A percentile compares a stretch with the other conserved stretches of the same genome.
Conservation (phyloP, 176 grass and related monocot genomes). For the Echinochloa phyllopogon region DNA sequence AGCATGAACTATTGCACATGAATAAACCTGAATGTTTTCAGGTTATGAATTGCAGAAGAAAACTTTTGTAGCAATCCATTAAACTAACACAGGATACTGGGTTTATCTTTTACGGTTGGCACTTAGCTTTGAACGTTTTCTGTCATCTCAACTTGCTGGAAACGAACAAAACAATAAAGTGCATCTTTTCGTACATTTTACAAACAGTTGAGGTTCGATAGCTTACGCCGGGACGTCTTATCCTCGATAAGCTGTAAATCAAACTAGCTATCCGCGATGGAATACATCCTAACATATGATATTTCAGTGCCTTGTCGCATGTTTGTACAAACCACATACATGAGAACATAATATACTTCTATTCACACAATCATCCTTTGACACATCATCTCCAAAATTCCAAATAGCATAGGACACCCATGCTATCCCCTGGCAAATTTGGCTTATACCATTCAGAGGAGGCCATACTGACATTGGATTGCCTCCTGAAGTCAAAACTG, state of each 20-base stretch:
- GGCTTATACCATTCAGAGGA: background rate
- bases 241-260: background rate
- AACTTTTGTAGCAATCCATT: background rate
- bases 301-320: background rate
- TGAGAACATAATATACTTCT: background rate
- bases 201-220: background rate
- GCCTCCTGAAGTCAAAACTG: background rate
- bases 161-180: background rate
- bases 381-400: slow-evolving; percentile 15
- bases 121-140: background rate
- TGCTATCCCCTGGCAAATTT: background rate
- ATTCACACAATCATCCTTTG: background rate
- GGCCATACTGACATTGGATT: background rate
- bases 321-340: background rate
- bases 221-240: background rate
- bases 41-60: background rate
- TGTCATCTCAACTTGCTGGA: background rate
- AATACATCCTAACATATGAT: background rate
- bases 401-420: background rate
- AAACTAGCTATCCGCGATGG: slow-evolving; percentile 8
- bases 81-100: background rate
- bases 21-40: background rate
- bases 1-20: background rate
- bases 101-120: background rate
- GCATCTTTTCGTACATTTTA: background rate